These are phyloP conservation scores for Fusarium albosuccineum DNA, from an alignment of 2,329 filamentous ascomycete genomes.

Conservation along the genomic window DNA sequence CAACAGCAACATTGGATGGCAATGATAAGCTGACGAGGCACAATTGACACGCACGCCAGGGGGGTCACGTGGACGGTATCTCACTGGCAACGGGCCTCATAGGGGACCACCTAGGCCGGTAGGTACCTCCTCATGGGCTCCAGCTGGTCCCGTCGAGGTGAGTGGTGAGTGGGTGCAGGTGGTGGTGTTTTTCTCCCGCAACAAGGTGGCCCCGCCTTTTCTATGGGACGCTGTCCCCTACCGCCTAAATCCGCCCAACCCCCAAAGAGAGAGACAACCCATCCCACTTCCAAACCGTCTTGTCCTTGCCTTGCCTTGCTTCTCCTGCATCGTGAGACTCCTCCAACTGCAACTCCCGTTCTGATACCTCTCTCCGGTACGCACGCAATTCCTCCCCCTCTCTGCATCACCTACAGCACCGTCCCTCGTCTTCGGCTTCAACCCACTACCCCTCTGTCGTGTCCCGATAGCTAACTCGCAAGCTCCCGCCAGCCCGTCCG, in stretches of 20 bases:
- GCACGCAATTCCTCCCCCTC: constrained; percentile 8
- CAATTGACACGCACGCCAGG: constrained; percentile 37
- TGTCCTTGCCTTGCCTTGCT: constrained; percentile 33
- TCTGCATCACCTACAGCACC: neutral
- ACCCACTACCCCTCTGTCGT: constrained; percentile 7
- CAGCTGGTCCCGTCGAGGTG: too few species aligned
- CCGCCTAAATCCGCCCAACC: constrained; percentile 40
- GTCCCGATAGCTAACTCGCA: constrained; percentile 43
- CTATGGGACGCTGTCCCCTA: constrained; percentile 40
- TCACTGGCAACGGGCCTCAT: constrained; percentile 50
- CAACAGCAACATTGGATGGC: neutral
- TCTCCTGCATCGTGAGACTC: constrained; percentile 40
- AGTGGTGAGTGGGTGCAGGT: too few species aligned
- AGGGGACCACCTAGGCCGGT: constrained; percentile 37
- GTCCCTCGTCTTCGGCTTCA: neutral
- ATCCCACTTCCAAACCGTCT: constrained; percentile 36
- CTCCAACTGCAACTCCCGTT: constrained; percentile 23
- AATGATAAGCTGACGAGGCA: constrained; percentile 24
- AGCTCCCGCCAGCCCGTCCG: constrained; percentile 9
- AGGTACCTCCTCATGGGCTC: too few species aligned
- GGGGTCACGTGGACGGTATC: constrained; percentile 51
- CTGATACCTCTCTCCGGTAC: constrained; percentile 34
- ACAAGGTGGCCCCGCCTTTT: constrained; percentile 44
- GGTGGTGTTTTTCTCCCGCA: constrained; percentile 51
- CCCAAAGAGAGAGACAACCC: constrained; percentile 33